These are phyloP conservation scores for Falciphora oryzae DNA, from an alignment of 2,329 filamentous ascomycete species.

Conservation along the genomic window DNA sequence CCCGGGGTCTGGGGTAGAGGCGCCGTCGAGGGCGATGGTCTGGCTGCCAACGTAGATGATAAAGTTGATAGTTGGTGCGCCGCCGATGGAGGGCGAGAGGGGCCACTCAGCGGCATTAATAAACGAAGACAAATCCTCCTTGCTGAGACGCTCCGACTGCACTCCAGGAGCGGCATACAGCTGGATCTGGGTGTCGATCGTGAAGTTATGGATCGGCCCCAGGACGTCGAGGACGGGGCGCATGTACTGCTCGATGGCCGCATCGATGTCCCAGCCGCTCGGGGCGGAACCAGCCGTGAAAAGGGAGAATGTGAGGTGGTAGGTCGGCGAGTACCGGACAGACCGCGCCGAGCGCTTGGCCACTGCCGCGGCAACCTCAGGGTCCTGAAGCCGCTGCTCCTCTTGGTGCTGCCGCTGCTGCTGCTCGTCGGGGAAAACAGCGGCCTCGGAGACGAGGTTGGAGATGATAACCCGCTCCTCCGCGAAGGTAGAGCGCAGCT, in stretches of 20 bases:
- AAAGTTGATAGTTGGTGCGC: slow-evolving; percentile 92
- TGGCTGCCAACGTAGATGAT: slow-evolving; percentile 82
- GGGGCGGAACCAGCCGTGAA: slow-evolving; percentile 76
- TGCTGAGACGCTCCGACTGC: slow-evolving; percentile 60
- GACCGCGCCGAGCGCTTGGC: slow-evolving; percentile 73
- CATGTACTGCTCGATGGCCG: slow-evolving; percentile 75
- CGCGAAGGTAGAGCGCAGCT: slow-evolving; percentile 71
- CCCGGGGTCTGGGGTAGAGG: background rate
- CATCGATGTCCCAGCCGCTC: slow-evolving; percentile 86
- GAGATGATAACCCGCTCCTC: slow-evolving; percentile 87
- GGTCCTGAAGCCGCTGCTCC: slow-evolving; percentile 20
- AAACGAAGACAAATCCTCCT: slow-evolving; percentile 86
- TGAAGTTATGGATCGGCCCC: slow-evolving; percentile 85
- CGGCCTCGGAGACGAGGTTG: slow-evolving; percentile 55
- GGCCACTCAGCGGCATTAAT: slow-evolving; percentile 99
- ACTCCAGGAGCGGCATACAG: slow-evolving; percentile 74
- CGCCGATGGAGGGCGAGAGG: slow-evolving; percentile 85
- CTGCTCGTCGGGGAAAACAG: slow-evolving; percentile 1
- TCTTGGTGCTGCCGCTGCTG: slow-evolving; percentile 19
- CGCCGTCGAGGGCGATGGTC: slow-evolving; percentile 47
- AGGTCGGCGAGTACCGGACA: slow-evolving; percentile 86
- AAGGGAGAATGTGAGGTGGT: slow-evolving; percentile 92
- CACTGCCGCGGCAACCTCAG: slow-evolving; percentile 49
- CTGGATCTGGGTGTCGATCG: slow-evolving; percentile 92
- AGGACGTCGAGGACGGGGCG: slow-evolving; percentile 74